Conservation (phyloP, 164 flowering plant species). For the Saururus chinensis region DNA sequence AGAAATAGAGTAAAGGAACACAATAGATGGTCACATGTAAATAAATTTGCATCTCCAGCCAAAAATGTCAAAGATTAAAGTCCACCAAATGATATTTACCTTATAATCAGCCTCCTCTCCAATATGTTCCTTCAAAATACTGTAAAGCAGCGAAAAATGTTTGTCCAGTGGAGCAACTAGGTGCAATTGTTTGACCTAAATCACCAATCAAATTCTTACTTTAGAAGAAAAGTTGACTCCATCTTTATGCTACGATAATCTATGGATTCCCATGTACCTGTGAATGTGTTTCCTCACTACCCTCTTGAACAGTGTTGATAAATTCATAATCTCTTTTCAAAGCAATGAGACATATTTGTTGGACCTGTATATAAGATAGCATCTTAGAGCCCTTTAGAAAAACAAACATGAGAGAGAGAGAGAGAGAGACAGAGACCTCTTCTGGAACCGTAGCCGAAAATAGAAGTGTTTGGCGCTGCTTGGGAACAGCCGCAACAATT, state of each 20-base stretch:
- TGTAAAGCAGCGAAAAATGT: conserved; percentile 62
- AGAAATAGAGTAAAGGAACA: too few species aligned
- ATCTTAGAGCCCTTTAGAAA: conserved; percentile 5
- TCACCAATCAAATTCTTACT: background rate
- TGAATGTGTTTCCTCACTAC: conserved; percentile 88
- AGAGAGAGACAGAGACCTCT: conserved; percentile 44
- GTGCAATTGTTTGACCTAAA: conserved; percentile 87
- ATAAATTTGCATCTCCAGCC: background rate
- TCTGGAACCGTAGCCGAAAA: conserved; percentile 96
- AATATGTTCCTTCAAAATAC: conserved; percentile 73
- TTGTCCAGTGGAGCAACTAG: conserved; percentile 70
- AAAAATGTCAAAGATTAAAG: background rate
- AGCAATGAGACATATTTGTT: conserved; percentile 85
- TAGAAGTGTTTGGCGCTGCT: conserved; percentile 89
- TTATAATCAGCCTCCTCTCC: conserved; percentile 83
- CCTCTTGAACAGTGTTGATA: conserved; percentile 82
- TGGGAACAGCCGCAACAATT: conserved; percentile 86
- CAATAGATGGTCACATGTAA: too few species aligned
- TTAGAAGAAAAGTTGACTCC: background rate
- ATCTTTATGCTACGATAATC: too few species aligned
- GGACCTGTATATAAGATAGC: conserved; percentile 48
- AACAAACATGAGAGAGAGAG: background rate
- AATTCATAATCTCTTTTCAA: conserved; percentile 88
- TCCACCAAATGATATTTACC: conserved; percentile 26
- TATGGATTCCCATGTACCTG: conserved; percentile 30